Conservation (phyloP, 2,329 filamentous ascomycete species). For the Ramularia endophylla region DNA sequence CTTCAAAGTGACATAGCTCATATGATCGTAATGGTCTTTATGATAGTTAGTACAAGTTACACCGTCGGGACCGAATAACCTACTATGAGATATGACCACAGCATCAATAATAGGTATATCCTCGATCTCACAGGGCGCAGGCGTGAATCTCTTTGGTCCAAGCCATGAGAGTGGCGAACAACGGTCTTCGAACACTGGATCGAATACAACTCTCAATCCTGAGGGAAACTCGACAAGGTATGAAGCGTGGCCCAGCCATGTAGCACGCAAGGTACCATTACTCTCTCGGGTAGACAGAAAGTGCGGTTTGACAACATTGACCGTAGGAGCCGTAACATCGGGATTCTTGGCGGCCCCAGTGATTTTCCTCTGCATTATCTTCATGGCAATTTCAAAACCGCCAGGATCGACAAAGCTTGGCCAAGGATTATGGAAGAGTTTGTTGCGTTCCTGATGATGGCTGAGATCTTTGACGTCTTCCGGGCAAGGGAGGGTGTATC, state of each 20-base stretch:
- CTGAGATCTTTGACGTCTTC: conserved; percentile 41
- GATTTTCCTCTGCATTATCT: conserved; percentile 41
- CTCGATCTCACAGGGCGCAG: conserved; percentile 66
- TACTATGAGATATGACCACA: conserved; percentile 66
- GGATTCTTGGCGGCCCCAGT: conserved; percentile 48
- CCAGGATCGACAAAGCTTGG: conserved; percentile 43
- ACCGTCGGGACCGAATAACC: too few species aligned
- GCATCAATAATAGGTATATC: conserved; percentile 74
- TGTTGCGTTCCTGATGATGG: conserved; percentile 49
- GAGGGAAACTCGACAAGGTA: conserved; percentile 86
- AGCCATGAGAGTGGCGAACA: conserved; percentile 70
- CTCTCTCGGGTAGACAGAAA: conserved; percentile 60
- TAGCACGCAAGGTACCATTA: conserved; percentile 61
- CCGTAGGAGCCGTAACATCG: conserved; percentile 59
- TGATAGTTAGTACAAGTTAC: too few species aligned
- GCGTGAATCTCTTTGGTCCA: conserved; percentile 72
- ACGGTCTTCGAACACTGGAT: conserved; percentile 85
- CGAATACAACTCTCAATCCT: conserved; percentile 83
- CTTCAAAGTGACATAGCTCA: conserved; percentile 69
- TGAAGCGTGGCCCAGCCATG: conserved; percentile 93
- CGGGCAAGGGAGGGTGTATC: conserved; percentile 23
- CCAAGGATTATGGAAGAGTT: conserved; percentile 55
- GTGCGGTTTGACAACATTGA: conserved; percentile 59
- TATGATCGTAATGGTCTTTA: conserved; percentile 79
- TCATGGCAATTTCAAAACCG: conserved; percentile 29